These are phyloP conservation scores for Cercospora sp. DNA, from an alignment of 2,329 filamentous ascomycete species.

Conservation along the genomic window DNA sequence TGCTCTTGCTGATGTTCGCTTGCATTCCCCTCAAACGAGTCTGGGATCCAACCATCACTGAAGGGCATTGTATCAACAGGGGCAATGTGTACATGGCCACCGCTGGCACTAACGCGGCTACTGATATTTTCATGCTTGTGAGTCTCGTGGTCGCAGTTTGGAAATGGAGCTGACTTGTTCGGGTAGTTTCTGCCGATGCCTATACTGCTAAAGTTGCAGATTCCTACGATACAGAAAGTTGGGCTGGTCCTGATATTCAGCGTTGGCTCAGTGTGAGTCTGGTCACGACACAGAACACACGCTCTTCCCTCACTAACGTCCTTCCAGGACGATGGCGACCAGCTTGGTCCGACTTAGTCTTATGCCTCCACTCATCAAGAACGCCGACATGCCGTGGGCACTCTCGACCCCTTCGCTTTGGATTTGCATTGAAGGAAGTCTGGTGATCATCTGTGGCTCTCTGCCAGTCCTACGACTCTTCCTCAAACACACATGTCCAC, in stretches of 20 bases:
- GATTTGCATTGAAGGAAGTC: constrained; percentile 26
- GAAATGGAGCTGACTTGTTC: neutral
- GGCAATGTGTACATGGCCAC: constrained; percentile 21
- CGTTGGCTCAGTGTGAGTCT: constrained; percentile 22
- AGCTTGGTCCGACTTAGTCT: constrained; percentile 21
- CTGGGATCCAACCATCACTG: constrained; percentile 22
- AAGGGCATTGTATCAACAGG: constrained; percentile 18
- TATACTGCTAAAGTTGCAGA: constrained; percentile 13
- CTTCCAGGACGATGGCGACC: constrained; percentile 19
- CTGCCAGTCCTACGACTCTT: constrained; percentile 23
- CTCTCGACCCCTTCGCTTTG: constrained; percentile 20
- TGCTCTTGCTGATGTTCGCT: constrained; percentile 18
- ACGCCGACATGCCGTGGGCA: constrained; percentile 17
- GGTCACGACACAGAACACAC: neutral
- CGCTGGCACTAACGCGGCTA: constrained; percentile 22
- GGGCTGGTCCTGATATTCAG: constrained; percentile 19
- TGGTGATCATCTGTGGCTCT: constrained; percentile 25
- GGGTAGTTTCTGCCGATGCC: constrained; percentile 15
- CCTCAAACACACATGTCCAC: constrained; percentile 24
- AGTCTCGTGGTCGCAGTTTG: neutral
- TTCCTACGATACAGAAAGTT: constrained; percentile 11
- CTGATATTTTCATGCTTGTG: constrained; percentile 22
- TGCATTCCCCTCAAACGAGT: constrained; percentile 19
- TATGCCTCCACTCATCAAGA: constrained; percentile 19
- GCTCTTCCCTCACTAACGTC: neutral